Evolutionary conservation across 2,329 filamentous ascomycete species (phyloP).

Genomic region (Sclerotinia trifoliorum): DNA sequence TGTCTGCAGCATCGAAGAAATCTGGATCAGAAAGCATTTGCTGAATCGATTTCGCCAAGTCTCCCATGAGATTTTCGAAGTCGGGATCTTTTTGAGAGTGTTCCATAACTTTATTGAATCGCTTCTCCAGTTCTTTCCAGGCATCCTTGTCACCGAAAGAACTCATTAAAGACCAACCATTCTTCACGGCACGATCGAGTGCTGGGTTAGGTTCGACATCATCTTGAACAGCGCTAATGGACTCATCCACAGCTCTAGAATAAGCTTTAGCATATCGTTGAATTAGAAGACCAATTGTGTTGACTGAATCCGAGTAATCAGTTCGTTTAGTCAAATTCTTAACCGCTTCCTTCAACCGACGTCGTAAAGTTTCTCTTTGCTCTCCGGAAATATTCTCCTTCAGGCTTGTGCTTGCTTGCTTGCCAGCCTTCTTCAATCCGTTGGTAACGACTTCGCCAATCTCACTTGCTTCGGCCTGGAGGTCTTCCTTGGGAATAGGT

Average conservation of each 20-base stretch:
- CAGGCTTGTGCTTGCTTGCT: constrained; percentile 67
- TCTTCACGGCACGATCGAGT: constrained; percentile 70
- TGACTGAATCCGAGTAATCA: constrained; percentile 86
- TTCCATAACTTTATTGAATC: constrained; percentile 68
- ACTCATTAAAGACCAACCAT: constrained; percentile 77
- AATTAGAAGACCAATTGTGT: constrained; percentile 71
- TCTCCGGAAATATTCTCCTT: constrained; percentile 70
- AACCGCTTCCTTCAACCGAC: constrained; percentile 75
- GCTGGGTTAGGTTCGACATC: constrained; percentile 73
- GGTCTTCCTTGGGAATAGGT: constrained; percentile 59
- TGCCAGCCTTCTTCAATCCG: constrained; percentile 50
- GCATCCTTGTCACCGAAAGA: constrained; percentile 72
- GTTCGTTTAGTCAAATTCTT: constrained; percentile 69
- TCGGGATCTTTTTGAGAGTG: constrained; percentile 76
- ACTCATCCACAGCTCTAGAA: constrained; percentile 67
- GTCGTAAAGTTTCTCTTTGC: constrained; percentile 69
- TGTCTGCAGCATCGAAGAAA: constrained; percentile 72
- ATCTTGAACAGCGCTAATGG: constrained; percentile 63
- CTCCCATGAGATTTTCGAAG: constrained; percentile 73
- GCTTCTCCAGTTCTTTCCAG: constrained; percentile 72
- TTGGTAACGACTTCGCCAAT: constrained; percentile 45
- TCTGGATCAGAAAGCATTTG: constrained; percentile 80
- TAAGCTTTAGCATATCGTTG: constrained; percentile 77
- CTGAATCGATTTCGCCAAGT: constrained; percentile 72
- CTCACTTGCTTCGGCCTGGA: constrained; percentile 56